Evolutionary conservation across 192 early-diverging fungal species (phyloP), one percentile per base, ranked within the genome.

Genomic region (Coemansia sp.): DNA sequence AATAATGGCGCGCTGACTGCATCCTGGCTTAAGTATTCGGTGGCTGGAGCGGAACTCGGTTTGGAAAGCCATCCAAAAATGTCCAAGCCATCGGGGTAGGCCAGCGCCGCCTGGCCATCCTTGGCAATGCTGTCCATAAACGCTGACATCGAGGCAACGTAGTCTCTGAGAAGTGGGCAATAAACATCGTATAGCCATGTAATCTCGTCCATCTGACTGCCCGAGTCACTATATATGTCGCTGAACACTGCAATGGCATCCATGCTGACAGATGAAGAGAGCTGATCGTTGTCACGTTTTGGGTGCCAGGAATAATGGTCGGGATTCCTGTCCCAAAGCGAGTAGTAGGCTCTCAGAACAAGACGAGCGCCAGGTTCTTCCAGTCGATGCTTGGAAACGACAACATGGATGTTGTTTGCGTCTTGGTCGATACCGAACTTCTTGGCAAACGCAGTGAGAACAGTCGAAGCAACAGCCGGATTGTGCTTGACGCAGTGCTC

Each of bases 211-310:
- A 96, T 86, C 71, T 89, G 91, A 33, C 88, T 89, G 55, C 88
- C 85, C n/a, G 88, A 85, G 64, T 89, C 92, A 59, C 89, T 93
- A 48, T 91, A 93, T 67, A 96, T 92, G 56, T 94, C 96, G 56
- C 96, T 94, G 86, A 98, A 98, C 60, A 95, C 79, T 35, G 93
- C 92, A 62, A 93, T 84, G 15, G 88, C 62, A 41, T 74, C 71
- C 22, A 86, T 83, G 22, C 77, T 73, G 8, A 80, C 82, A 14
- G 85, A 62, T 2, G 70, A 56, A 46, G 86, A 61, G 3, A 80
- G 52, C 0, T 3, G 29, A 29, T 29, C 29, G 29, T 29, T 29
- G 29, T 29, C 3, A 29, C 29, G 3, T 29, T 29, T 29, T 3
- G 29, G 29, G 29, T 29, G 29, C 56, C 68, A 11, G 74, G 42